Base-by-base conservation (phyloP, 2,329 filamentous ascomycete species). In the Teratosphaeriaceae sp. region DNA sequence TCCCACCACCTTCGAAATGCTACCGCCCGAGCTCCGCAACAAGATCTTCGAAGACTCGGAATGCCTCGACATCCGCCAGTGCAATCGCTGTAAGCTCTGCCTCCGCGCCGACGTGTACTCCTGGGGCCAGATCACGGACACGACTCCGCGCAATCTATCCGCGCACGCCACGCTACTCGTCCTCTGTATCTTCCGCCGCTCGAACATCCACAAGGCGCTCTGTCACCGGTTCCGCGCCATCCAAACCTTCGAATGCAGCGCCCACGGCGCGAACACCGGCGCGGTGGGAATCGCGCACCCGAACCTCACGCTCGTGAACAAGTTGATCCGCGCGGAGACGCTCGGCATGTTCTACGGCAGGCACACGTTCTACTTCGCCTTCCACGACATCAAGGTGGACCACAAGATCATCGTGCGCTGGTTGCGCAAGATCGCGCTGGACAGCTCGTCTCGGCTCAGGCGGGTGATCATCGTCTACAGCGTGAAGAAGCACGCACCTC, bases 301-400 rank as follows among this genome's bases (percentile, higher is more conserved):
- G 1, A 38, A 33, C 2, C 33, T 48, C 12, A 44, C 40, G 12
- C 29, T 22, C 16, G 41, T 46, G 23, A 42, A 26, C 23, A 44
- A 40, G 22, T 5, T 11, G 19, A 29, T 48, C 27, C 45, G 48
- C 11, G 38, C 21, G 6, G 48, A 50, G 9, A 46, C 43, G 2
- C 13, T 48, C 6, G 33, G 45, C 12, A 48, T 48, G 3, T 50
- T 42, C 40, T 50, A 46, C 38, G 46, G 43, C 19, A 35, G 29
- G 20, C 34, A 46, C 34, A 23, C 13, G 5, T 43, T 43, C 20
- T 19, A 29, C 9, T 8, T 29, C 21, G 4, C n/a, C n/a, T 20
- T 43, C 22, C 20, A 29, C 3, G 33, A 43, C 15, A 18, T 19
- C 9, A 20, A 37, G 12, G 11, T 20, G 16, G 41, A 43, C 22